Base-by-base conservation (phyloP, 441 rosid species). In the Erysimum cheiri region DNA sequence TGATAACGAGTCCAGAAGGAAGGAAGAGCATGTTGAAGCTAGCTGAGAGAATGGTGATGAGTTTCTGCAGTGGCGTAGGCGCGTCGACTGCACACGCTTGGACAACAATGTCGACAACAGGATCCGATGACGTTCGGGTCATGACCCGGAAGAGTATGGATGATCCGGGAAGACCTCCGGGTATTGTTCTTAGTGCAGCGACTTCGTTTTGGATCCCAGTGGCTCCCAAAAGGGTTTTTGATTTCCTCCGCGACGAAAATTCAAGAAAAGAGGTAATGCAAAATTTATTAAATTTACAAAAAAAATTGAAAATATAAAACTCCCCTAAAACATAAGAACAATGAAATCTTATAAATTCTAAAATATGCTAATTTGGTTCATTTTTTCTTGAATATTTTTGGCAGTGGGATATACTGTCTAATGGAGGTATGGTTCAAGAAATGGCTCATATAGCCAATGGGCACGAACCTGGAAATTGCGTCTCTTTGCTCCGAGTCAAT, bases 401-500 rank as follows among this genome's bases (percentile, higher is more conserved):
- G 54, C 79, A 96, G 99, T 96, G 99, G 99, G 98, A 96, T 74
- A 96, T 96, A n/a, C 86, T 96, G 0, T 96, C 98, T 0, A 96
- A 96, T 77, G 98, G 94, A 40, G 98, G 96, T 10, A 80, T 86
- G 69, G 93, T 90, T 76, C 95, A 93, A 71, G 99, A 96, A 85
- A 91, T 96, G 97, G 95, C 97, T 41, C 98, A 93, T 76, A 96
- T 96, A 24, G 99, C 98, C 4, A 96, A 91, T 62, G 98, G 99
- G 14, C 90, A 86, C 0, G 95, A 96, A 54, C 90, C 98, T 11
- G 98, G 99, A 53, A 93, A 91, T 64, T 90, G 88, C 2, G 97
- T 96, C 32, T 96, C 99, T 0, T 78, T 96, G 41, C 89, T 96
- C 9, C 91, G 98, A 7, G 98, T 91, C 29, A 86, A 91, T 66